Conservation (phyloP, 495 filamentous ascomycete genomes). For the Lentithecium fluviatile region DNA sequence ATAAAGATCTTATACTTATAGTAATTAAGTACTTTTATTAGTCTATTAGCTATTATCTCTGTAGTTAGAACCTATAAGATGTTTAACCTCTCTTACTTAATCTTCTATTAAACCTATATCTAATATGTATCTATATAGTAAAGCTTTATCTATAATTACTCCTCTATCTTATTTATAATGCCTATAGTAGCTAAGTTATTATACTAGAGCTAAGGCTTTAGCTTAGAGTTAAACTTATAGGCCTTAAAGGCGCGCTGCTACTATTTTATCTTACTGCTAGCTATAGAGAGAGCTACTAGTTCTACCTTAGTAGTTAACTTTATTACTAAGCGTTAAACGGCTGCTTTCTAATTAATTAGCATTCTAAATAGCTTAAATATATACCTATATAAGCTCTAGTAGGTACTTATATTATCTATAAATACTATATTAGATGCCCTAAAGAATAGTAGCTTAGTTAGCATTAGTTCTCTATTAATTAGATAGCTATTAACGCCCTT, state of each 20-base stretch:
- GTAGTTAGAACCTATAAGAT: not conserved
- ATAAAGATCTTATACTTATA: not conserved
- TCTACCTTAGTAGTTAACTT: slow-evolving; percentile 5
- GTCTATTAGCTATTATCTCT: not conserved
- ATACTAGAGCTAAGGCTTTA: not conserved
- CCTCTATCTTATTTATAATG: not conserved
- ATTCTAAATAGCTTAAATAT: not conserved
- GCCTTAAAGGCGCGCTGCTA: not conserved
- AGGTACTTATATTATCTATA: not conserved
- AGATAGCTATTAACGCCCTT: not conserved
- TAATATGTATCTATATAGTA: not conserved
- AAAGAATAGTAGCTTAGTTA: not conserved
- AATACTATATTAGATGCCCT: not conserved
- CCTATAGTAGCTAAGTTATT: not conserved
- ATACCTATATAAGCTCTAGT: not conserved
- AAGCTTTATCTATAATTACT: not conserved
- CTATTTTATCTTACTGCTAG: not conserved
- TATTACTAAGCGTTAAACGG: not conserved
- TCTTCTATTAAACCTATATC: not conserved
- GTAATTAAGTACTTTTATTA: not conserved
- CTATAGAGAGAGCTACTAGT: too few relatives aligned
- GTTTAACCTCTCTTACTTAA: not conserved
- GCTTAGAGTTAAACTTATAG: too few relatives aligned
- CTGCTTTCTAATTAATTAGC: not conserved
- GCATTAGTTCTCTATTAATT: too few relatives aligned